Percentiles rank a stretch among this genome's conserved stretches.
Evolutionary conservation across 176 grass and related monocot genomes (phyloP).

Genomic region (Paspalum vaginatum): DNA sequence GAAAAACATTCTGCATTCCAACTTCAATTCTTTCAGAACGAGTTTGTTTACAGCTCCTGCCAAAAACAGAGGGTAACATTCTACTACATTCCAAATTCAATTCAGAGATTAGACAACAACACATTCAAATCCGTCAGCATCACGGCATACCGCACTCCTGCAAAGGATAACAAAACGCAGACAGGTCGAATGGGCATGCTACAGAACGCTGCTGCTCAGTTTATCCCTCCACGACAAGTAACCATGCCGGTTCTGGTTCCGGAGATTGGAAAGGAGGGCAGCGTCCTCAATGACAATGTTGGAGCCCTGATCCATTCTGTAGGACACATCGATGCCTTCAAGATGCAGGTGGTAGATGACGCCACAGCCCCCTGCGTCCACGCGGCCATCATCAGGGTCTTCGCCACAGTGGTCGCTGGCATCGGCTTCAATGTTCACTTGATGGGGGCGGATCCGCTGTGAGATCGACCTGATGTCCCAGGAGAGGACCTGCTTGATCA

Average conservation of each 20-base stretch:
- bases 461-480: conserved; percentile 94
- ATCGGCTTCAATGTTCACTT: conserved; percentile 20
- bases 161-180: not conserved
- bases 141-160: not conserved
- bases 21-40: not conserved
- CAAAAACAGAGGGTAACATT: not conserved
- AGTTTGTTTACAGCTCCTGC: not conserved
- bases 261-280: conserved; percentile 11
- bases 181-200: not conserved
- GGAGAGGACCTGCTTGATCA: conserved; percentile 78
- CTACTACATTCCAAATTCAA: not conserved
- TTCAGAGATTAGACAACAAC: not conserved
- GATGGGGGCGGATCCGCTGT: conserved; percentile 69
- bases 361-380: not conserved
- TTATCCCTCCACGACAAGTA: conserved; percentile 50
- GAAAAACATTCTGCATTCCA: not conserved
- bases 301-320: conserved; percentile 58
- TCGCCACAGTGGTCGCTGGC: not conserved
- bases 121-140: not conserved
- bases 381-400: conserved; percentile 25
- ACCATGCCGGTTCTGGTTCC: conserved; percentile 36
- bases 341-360: conserved; percentile 78
- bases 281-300: conserved; percentile 70
- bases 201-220: conserved; percentile 14
- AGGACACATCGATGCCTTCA: conserved; percentile 85